phyloP scores from a whole-genome alignment of 1,284 basidiomycete species.

The Tilletia indica region DNA sequence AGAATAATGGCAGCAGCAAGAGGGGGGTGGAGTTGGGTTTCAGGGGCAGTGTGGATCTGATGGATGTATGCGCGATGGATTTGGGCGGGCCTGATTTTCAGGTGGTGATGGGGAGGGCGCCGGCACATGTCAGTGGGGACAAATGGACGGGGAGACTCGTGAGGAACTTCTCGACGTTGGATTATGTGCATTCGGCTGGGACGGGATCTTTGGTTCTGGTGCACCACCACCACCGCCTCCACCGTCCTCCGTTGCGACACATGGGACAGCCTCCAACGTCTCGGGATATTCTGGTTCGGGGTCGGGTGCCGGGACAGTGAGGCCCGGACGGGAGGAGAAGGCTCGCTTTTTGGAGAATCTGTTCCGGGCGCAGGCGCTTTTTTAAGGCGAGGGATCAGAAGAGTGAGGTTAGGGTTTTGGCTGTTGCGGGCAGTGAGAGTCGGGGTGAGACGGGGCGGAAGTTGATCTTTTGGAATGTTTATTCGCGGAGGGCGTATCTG shows the following conservation, averaged over 20 bases:
- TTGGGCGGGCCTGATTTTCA: constrained; percentile 69
- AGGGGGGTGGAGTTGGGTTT: constrained; percentile 79
- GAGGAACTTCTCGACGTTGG: constrained; percentile 38
- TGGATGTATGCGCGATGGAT: constrained; percentile 72
- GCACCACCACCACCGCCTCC: not conserved
- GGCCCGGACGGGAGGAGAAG: constrained; percentile 41
- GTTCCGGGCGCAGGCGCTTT: constrained; percentile 50
- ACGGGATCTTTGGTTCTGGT: too few species aligned
- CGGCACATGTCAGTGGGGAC: constrained; percentile 40
- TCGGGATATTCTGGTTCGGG: constrained; percentile 29
- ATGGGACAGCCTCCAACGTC: constrained; percentile 30
- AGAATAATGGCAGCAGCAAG: constrained; percentile 31
- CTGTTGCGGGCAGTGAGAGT: not conserved
- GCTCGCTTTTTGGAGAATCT: constrained; percentile 51
- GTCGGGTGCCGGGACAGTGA: not conserved
- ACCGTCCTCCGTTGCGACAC: constrained; percentile 10
- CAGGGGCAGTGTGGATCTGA: constrained; percentile 80
- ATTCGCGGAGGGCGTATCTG: constrained; percentile 29
- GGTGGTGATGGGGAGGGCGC: constrained; percentile 59
- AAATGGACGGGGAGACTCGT: constrained; percentile 39
- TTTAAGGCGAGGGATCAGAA: constrained; percentile 35
- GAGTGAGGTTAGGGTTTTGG: constrained; percentile 33
- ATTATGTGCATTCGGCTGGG: constrained; percentile 2
- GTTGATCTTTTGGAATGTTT: constrained; percentile 45
- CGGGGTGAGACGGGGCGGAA: constrained; percentile 26